A percentile compares a stretch with the other conserved stretches of the same genome.
These are phyloP conservation scores for Limnomonas spitsbergensis DNA, from an alignment of 139 green algal species.

Conservation along the genomic window DNA sequence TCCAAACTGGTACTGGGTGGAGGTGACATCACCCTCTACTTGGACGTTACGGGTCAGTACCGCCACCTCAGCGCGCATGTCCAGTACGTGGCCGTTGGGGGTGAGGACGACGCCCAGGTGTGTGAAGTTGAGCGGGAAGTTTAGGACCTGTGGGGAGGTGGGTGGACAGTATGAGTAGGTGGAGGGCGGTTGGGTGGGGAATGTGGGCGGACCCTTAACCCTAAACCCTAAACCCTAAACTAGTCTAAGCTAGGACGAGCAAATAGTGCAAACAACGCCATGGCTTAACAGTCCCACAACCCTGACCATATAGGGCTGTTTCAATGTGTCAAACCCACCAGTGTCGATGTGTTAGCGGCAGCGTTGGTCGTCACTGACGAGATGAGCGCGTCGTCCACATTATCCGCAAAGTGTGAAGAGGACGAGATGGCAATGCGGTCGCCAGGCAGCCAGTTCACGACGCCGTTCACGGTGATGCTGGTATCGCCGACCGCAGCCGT, in stretches of 20 bases:
- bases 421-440: constrained; percentile 60
- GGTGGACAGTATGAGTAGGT: too few species aligned
- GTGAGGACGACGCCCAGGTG: constrained; percentile 49
- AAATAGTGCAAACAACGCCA: too few species aligned
- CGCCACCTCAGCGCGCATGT: constrained; percentile 59
- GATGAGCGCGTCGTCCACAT: constrained; percentile 47
- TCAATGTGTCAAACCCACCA: too few species aligned
- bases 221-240: too few species aligned
- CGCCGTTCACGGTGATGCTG: constrained; percentile 40
- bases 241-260: too few species aligned
- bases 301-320: too few species aligned
- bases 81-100: constrained; percentile 24
- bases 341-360: constrained; percentile 16
- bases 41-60: constrained; percentile 47
- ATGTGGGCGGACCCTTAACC: too few species aligned
- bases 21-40: constrained; percentile 42
- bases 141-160: constrained; percentile 25
- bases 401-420: constrained; percentile 33
- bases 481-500: constrained; percentile 28
- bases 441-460: constrained; percentile 36
- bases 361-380: constrained; percentile 10
- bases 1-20: constrained; percentile 36
- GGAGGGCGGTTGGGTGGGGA: neutral
- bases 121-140: constrained; percentile 34
- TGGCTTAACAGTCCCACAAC: too few species aligned